These are phyloP conservation scores for Russula sp. DNA, from an alignment of 768 basidiomycete species.

Conservation along the genomic window DNA sequence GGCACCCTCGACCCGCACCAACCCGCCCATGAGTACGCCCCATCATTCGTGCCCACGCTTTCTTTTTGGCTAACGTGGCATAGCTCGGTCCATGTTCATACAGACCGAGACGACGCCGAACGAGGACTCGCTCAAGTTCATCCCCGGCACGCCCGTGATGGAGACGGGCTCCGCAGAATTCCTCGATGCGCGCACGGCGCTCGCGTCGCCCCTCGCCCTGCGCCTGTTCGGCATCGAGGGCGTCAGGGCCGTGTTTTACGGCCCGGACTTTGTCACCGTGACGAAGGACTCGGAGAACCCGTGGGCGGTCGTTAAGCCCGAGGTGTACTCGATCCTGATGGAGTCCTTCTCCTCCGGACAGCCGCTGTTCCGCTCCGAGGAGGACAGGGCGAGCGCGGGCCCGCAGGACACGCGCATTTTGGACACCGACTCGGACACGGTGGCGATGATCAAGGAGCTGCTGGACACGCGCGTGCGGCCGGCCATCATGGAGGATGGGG, in stretches of 20 bases:
- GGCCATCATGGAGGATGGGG: conserved; percentile 98
- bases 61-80: background rate
- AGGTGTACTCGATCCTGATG: conserved; percentile 95
- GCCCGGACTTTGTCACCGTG: conserved; percentile 97
- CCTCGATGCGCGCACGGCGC: conserved; percentile 78
- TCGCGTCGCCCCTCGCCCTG: conserved; percentile 90
- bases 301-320: conserved; percentile 93
- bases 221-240: conserved; percentile 94
- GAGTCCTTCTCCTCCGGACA: conserved; percentile 93
- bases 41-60: background rate
- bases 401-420: conserved; percentile 92
- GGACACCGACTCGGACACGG: conserved; percentile 92
- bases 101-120: conserved; percentile 98
- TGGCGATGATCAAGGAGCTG: conserved; percentile 98
- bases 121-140: conserved; percentile 96
- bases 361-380: conserved; percentile 77
- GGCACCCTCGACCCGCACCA: background rate
- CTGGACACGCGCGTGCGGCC: conserved; percentile 93
- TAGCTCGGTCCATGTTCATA: conserved; percentile 92
- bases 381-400: conserved; percentile 74
- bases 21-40: conserved; percentile 35
- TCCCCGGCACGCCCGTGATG: conserved; percentile 89
- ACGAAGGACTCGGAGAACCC: conserved; percentile 81
- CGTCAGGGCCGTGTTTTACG: conserved; percentile 84
- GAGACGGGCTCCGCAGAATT: conserved; percentile 89